Evolutionary conservation across 1,139 yeast genomes (phyloP), one percentile per base, ranked within the genome.

Genomic region (Debaryomyces sp.): DNA sequence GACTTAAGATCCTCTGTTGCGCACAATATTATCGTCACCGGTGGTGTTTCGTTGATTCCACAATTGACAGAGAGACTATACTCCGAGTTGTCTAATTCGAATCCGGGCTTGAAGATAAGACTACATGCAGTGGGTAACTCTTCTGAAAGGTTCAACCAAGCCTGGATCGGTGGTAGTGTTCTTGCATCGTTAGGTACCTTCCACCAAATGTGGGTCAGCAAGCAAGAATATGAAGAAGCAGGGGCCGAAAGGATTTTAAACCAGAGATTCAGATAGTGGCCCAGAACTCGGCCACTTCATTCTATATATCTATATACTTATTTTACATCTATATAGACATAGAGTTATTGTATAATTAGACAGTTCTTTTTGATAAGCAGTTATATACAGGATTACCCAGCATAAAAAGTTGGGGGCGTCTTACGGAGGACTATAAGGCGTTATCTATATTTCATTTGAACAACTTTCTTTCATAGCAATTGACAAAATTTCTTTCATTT

Each of bases 151-250:
- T 82, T 84, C 55, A 89, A 83, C 63, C 91, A 95, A 54, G 79
- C 95, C 6, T 94, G 99, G 98, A 82, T 94, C 48, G 99, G 99
- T 39, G 98, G 97, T 6, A 86, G 96, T 56, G 95, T 94, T 36
- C 75, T 94, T 50, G 87, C 97, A 4, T 87, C 96, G 48, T 77
- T 94, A 60, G 99, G 99, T 24, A 91, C 97, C 2, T 94, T 94
- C 76, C 99, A 94, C 66, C 99, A 94, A 68, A 75, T 89, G 72
- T 94, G 99, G 98, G 96, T 94, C 3, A 89, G 95, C 41, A 87
- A 85, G 64, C 84, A 83, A 58, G 99, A 94, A 68, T 90, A 88
- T 60, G 90, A 90, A 54, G 99, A 94, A 64, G 94, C 87, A 24
- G 99, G 99, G 8, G 82, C 86, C 8, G 95, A 89, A 49, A 83